These are phyloP conservation scores for Heliamphora exappendiculata DNA, from an alignment of 148 eudicot genomes.

Conservation along the genomic window DNA sequence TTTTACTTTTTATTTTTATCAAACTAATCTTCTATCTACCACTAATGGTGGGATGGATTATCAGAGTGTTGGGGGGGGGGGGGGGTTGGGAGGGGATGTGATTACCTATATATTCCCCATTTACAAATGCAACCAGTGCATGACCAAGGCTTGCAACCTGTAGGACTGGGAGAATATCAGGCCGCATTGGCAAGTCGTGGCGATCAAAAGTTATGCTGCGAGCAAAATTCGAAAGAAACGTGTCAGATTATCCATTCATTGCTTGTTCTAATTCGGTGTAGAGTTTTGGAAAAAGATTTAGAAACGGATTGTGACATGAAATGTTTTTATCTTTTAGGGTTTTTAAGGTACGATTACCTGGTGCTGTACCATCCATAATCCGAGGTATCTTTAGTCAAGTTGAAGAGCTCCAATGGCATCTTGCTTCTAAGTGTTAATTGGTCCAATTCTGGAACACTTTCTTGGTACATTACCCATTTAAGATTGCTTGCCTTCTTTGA, in stretches of 20 bases:
- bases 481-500: conserved; percentile 38
- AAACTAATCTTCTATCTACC: too few species aligned
- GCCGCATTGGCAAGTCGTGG: conserved; percentile 54
- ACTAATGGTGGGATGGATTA: too few species aligned
- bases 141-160: conserved; percentile 62
- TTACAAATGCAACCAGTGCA: conserved; percentile 58
- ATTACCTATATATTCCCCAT: conserved; percentile 67
- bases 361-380: conserved; percentile 89
- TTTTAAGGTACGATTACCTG: conserved; percentile 56
- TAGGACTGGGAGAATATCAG: conserved; percentile 49
- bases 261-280: neutral
- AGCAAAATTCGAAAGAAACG: neutral
- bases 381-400: conserved; percentile 41
- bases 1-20: too few species aligned
- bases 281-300: neutral
- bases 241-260: neutral
- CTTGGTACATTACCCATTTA: conserved; percentile 66
- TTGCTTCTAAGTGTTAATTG: conserved; percentile 13
- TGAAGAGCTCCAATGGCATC: conserved; percentile 49
- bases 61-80: too few species aligned
- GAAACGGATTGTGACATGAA: too few species aligned
- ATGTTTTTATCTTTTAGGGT: too few species aligned
- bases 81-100: neutral
- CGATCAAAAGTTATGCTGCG: conserved; percentile 48
- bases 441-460: conserved; percentile 34